Percentiles rank a stretch among this genome's conserved stretches.
Conservation (phyloP, 805 yeast genomes). For the Ogataea philodendri region DNA sequence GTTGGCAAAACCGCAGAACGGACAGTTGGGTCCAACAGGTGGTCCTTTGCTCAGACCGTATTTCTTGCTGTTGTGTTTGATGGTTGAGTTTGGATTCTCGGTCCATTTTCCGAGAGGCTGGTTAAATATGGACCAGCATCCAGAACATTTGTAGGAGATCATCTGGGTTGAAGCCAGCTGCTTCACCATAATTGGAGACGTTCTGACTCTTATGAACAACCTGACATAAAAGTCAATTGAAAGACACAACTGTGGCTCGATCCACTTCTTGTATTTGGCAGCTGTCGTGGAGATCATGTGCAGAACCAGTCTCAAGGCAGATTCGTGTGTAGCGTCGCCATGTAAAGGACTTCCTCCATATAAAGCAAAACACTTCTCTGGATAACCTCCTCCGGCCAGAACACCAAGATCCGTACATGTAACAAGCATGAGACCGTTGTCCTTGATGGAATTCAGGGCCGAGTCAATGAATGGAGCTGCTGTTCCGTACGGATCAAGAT, state of each 20-base stretch:
- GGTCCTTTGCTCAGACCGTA: slow-evolving; percentile 68
- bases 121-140: slow-evolving; percentile 70
- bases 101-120: slow-evolving; percentile 74
- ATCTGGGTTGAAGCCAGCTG: slow-evolving; percentile 72
- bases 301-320: slow-evolving; percentile 83
- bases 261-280: slow-evolving; percentile 81
- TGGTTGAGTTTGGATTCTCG: slow-evolving; percentile 27
- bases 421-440: slow-evolving; percentile 81
- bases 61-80: slow-evolving; percentile 34
- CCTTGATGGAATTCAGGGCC: slow-evolving; percentile 79
- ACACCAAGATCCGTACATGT: slow-evolving; percentile 98
- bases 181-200: slow-evolving; percentile 81
- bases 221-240: slow-evolving; percentile 93
- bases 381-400: slow-evolving; percentile 92
- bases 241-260: slow-evolving; percentile 82
- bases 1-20: slow-evolving; percentile 63
- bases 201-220: slow-evolving; percentile 72
- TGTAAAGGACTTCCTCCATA: slow-evolving; percentile 92
- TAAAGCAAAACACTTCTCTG: slow-evolving; percentile 92
- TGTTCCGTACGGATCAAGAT: slow-evolving; percentile 96
- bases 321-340: slow-evolving; percentile 87
- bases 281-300: slow-evolving; percentile 77
- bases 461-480: slow-evolving; percentile 95
- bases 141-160: slow-evolving; percentile 79
- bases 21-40: slow-evolving; percentile 58